phyloP scores from a whole-genome alignment of 2,329 filamentous ascomycete species.

The Colletotrichum paranaense region DNA sequence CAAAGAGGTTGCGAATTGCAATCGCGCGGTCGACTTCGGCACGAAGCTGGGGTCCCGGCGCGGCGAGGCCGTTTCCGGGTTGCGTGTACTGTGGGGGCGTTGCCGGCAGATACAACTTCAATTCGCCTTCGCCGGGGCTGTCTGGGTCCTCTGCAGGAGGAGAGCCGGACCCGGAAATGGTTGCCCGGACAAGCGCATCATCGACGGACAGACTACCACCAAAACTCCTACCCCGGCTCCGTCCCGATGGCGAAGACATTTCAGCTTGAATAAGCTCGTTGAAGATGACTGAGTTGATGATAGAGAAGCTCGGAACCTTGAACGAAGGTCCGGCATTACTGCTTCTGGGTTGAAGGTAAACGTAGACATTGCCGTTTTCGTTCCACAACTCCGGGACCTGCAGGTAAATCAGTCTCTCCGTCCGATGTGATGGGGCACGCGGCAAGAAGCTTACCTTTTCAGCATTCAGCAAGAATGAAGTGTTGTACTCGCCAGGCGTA shows the following conservation, averaged over 20 bases:
- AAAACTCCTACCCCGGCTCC: conserved; percentile 56
- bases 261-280: conserved; percentile 63
- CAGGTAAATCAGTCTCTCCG: conserved; percentile 19
- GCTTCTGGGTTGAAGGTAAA: conserved; percentile 66
- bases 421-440: conserved; percentile 30
- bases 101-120: conserved; percentile 66
- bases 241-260: conserved; percentile 44
- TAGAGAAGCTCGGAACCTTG: conserved; percentile 65
- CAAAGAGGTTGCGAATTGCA: conserved; percentile 73
- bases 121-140: conserved; percentile 48
- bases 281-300: conserved; percentile 66
- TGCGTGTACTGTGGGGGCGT: conserved; percentile 45
- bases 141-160: conserved; percentile 48
- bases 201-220: conserved; percentile 60
- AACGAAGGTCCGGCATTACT: conserved; percentile 67
- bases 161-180: conserved; percentile 46
- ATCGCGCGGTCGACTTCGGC: conserved; percentile 66
- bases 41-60: conserved; percentile 45
- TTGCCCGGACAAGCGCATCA: conserved; percentile 57
- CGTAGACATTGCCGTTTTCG: conserved; percentile 65
- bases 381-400: conserved; percentile 76
- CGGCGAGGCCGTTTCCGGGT: conserved; percentile 46
- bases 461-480: conserved; percentile 60
- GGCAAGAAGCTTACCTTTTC: conserved; percentile 62
- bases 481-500: conserved; percentile 66